Evolutionary conservation across 345 rosid species (phyloP).

Genomic region (Cardamine occulta): DNA sequence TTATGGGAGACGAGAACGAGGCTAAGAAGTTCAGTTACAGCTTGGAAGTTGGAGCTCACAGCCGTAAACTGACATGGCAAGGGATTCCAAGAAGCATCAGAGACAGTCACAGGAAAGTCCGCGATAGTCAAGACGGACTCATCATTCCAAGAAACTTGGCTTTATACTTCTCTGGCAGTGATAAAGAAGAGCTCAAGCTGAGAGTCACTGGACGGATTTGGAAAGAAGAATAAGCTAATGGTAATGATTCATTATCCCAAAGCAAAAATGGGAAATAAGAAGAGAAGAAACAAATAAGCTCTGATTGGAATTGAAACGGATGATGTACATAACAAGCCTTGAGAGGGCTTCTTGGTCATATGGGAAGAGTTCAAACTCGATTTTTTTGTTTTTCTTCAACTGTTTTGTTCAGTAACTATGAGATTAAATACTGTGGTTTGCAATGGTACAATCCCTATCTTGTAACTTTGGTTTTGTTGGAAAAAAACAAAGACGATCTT

Average conservation of each 20-base stretch:
- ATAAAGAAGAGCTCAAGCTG: slow-evolving; percentile 81
- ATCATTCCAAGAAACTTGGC: slow-evolving; percentile 82
- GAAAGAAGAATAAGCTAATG: slow-evolving; percentile 67
- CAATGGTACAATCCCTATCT: slow-evolving; percentile 22
- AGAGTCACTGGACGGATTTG: slow-evolving; percentile 85
- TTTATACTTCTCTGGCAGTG: slow-evolving; percentile 82
- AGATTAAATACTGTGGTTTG: slow-evolving; percentile 13
- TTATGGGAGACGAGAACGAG: slow-evolving; percentile 93
- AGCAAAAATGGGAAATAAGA: not conserved
- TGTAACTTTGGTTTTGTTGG: slow-evolving; percentile 33
- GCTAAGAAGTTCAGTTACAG: slow-evolving; percentile 84
- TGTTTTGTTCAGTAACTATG: slow-evolving; percentile 14
- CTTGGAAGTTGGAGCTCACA: slow-evolving; percentile 79
- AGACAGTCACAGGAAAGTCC: slow-evolving; percentile 85
- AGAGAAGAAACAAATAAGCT: slow-evolving; percentile 21
- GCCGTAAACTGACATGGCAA: slow-evolving; percentile 79
- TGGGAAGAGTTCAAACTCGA: not conserved
- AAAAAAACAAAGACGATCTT: not conserved
- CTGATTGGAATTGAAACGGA: slow-evolving; percentile 22
- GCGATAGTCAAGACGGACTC: slow-evolving; percentile 87
- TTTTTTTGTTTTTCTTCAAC: slow-evolving; percentile 5
- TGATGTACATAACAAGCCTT: slow-evolving; percentile 39
- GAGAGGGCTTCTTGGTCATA: slow-evolving; percentile 25
- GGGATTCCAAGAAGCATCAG: slow-evolving; percentile 89
- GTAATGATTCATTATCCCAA: not conserved